Base-by-base conservation (phyloP, 495 filamentous ascomycete genomes). In the Chaetomium cochliodes region DNA sequence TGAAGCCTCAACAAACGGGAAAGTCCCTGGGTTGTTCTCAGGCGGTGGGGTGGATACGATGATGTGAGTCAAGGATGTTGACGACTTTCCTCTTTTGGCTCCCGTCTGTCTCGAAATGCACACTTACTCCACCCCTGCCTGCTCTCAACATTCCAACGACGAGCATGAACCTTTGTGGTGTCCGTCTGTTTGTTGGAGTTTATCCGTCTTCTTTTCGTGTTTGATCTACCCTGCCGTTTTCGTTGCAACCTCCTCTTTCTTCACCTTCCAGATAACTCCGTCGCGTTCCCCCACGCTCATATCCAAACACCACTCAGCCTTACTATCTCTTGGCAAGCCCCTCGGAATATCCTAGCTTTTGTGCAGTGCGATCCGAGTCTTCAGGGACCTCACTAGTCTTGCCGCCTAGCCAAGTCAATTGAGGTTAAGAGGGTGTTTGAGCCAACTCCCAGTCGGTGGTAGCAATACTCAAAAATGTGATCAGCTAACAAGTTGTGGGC, bases 361-460 rank as follows among this genome's bases (percentile, higher is more conserved):
- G 58, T 0, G 57, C 65, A 0, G 42, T 11, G 15, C 63, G 65
- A 4, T 18, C 37, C n/a, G 60, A 25, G n/a, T 68, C 33, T 3
- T 51, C n/a, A 28, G 59, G 58, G 4, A 58, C 52, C 0, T 9
- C n/a, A 0, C 18, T 33, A 22, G 20, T 61, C 20, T 53, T 46
- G 13, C 23, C 16, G 20, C 59, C 58, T 0, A 53, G 52, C n/a
- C 2, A 51, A 20, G 67, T n/a, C 25, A 73, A 33, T n/a, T n/a
- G n/a, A n/a, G 13, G 73, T 65, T 44, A 76, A 72, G 1, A 68
- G 73, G 67, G 75, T 73, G 68, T 39, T 28, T 70, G 68, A 23
- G 72, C 72, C 33, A 71, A 60, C 54, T 75, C 73, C 73, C 68
- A 74, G 65, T 75, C 70, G 57, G 74, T 75, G n/a, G 74, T 46